Evolutionary conservation across 768 basidiomycete species (phyloP), one percentile per base, ranked within the genome.

Genomic region (Nidularia sp.): DNA sequence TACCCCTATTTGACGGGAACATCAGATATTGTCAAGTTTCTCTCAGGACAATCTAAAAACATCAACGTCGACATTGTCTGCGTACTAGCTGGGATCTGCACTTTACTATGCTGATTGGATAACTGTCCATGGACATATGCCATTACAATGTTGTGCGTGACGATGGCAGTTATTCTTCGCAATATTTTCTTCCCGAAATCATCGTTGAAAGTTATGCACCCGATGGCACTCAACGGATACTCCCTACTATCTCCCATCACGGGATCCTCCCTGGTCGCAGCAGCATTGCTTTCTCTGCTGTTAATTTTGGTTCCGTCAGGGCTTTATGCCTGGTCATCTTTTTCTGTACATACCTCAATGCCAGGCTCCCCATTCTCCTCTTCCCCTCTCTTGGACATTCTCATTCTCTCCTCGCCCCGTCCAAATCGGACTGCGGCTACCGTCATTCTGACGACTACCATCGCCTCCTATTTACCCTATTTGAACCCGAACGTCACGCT

Each of bases 111-210:
- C 33, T 61, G 49, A 56, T 52, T 74, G 18, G 75, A 75, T 39
- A 49, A 63, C 10, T 62, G 68, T 4, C 71, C 72, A 6, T 76
- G 73, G 72, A 74, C 72, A 22, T 75, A 75, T 42, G 57, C 59
- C 2, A 49, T 63, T 22, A 64, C 67, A 2, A 43, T 68, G 10
- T 45, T 66, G 9, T 58, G 62, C 10, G 66, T 65, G 4, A 33
- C 63, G 8, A 52, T 62, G 10, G 43, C 62, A 7, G 48, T 59
- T n/a, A 9, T 65, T 18, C n/a, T 55, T 9, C 58, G 53, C 33
- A 36, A 54, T 32, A 50, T 47, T 1, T 34, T 56, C 9, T 10
- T 34, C 45, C n/a, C n/a, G 10, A 12, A 10, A 10, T 15, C 29
- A 10, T 46, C 12, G 29, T 9, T 46, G n/a, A 25, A 31, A 46